phyloP scores from a whole-genome alignment of 202 grass and related monocot genomes.

The Schoenoplectus tabernaemontani region DNA sequence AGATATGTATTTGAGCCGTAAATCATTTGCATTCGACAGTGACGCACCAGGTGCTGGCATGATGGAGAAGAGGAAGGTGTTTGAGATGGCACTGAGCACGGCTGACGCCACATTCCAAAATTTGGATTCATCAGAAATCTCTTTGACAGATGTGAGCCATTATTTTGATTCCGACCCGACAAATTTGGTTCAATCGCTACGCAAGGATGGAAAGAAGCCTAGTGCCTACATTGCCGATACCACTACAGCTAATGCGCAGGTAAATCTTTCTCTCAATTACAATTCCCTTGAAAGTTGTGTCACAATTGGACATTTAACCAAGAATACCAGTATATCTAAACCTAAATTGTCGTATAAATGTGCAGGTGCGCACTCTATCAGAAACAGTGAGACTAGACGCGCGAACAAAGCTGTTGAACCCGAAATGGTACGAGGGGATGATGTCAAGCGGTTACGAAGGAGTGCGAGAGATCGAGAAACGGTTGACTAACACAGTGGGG shows the following conservation, averaged over 20 bases:
- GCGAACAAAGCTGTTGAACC: slow-evolving; percentile 91
- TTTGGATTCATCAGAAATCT: slow-evolving; percentile 96
- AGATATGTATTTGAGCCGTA: slow-evolving; percentile 97
- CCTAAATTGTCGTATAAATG: background rate
- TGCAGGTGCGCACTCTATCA: slow-evolving; percentile 71
- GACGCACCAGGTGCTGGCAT: slow-evolving; percentile 85
- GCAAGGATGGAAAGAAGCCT: slow-evolving; percentile 80
- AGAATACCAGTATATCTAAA: background rate
- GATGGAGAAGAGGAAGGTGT: slow-evolving; percentile 77
- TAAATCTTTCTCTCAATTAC: slow-evolving; percentile 9
- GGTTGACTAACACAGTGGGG: slow-evolving; percentile 90
- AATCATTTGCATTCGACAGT: slow-evolving; percentile 82
- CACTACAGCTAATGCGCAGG: slow-evolving; percentile 97
- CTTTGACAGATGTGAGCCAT: slow-evolving; percentile 95
- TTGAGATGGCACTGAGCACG: slow-evolving; percentile 80
- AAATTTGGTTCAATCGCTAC: slow-evolving; percentile 76
- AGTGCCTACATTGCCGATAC: slow-evolving; percentile 83
- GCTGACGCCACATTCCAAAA: slow-evolving; percentile 98
- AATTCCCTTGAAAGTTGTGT: background rate
- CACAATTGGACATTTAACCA: background rate
- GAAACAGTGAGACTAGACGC: slow-evolving; percentile 91
- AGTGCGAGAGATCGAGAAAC: slow-evolving; percentile 88
- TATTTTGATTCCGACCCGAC: slow-evolving; percentile 98
- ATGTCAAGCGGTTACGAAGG: slow-evolving; percentile 93
- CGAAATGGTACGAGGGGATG: slow-evolving; percentile 99